Evolutionary conservation across 805 yeast genomes (phyloP).

Genomic region (Starmerella apis): DNA sequence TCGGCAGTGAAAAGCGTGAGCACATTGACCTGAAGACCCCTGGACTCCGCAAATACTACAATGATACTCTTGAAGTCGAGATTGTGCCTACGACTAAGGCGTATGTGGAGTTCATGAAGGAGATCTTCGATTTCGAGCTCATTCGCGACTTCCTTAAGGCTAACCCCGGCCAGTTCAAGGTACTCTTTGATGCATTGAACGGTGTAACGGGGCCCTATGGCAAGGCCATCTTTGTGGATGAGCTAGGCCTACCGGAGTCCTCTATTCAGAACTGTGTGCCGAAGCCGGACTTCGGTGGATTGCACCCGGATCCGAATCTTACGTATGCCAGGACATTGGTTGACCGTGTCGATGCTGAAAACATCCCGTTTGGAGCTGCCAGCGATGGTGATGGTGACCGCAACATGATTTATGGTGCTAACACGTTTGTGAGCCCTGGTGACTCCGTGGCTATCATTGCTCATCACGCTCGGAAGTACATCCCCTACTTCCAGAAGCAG

Average conservation of each 20-base stretch:
- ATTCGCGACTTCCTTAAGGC: conserved; percentile 56
- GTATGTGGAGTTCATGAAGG: conserved; percentile 68
- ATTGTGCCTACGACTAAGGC: conserved; percentile 72
- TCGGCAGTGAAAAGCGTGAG: conserved; percentile 49
- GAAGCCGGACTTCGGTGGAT: conserved; percentile 86
- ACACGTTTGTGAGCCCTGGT: conserved; percentile 93
- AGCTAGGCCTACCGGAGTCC: conserved; percentile 61
- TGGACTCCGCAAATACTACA: conserved; percentile 39
- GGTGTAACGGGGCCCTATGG: conserved; percentile 99
- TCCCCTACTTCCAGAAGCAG: conserved; percentile 80
- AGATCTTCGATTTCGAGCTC: conserved; percentile 76
- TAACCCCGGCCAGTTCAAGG: conserved; percentile 47
- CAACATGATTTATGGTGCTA: conserved; percentile 95
- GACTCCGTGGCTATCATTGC: conserved; percentile 96
- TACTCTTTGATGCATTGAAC: conserved; percentile 79
- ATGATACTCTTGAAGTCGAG: conserved; percentile 53
- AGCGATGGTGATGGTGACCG: conserved; percentile 99
- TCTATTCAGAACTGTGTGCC: conserved; percentile 74
- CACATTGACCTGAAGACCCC: conserved; percentile 50
- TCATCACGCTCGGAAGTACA: conserved; percentile 69
- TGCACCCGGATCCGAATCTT: conserved; percentile 96
- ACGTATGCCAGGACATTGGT: conserved; percentile 88
- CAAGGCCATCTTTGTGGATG: conserved; percentile 66
- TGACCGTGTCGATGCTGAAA: conserved; percentile 66
- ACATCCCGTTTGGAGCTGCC: conserved; percentile 92